Evolutionary conservation across 2,329 filamentous ascomycete species (phyloP), one percentile per base, ranked within the genome.

Genomic region (Pseudocercospora eumusae): DNA sequence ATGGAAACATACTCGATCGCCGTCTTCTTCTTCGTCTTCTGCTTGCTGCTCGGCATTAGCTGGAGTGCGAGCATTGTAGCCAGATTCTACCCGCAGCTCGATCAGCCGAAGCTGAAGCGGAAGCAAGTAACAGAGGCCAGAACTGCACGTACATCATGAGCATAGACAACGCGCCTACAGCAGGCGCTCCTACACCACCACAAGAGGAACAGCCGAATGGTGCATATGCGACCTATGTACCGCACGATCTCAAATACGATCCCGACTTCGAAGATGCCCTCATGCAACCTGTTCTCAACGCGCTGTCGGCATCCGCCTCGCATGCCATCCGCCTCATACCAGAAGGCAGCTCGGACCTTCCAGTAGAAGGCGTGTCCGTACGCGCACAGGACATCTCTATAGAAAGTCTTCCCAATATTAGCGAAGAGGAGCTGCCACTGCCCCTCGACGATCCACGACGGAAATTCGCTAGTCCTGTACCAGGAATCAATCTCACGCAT

Each of bases 401-500:
- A 2, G 49, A 66, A 11, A 68, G 65, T 49, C 68, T 75, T 1
- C 71, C 75, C 4, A 61, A 57, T 47, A 69, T 74, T 47, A 60
- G 56, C 45, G 69, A 67, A 68, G 60, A 75, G 25, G 70, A 73
- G 7, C 74, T 82, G 4, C 80, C 80, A 15, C 71, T 82, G 6
- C 73, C 78, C 8, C 70, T 81, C 10, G 66, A 73, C 50, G 80
- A 81, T 21, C 67, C 75, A 1, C 75, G 79, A 1, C 77, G 80
- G 28, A 77, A 75, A 11, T 77, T 78, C 69, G 66, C 75, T 40
- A 77, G 75, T 25, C 73, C 75, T 7, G 71, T 82, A n/a, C 75
- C 79, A 0, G 79, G 78, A 28, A 62, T 82, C 11, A 72, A 72
- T 33, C 75, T 82, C 57, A 82, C 80, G 0, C 80, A 82, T 63